Percentiles rank a stretch among this genome's conserved stretches.
Conservation (phyloP, 2,329 filamentous ascomycete genomes). For the Diaporthe sp. region DNA sequence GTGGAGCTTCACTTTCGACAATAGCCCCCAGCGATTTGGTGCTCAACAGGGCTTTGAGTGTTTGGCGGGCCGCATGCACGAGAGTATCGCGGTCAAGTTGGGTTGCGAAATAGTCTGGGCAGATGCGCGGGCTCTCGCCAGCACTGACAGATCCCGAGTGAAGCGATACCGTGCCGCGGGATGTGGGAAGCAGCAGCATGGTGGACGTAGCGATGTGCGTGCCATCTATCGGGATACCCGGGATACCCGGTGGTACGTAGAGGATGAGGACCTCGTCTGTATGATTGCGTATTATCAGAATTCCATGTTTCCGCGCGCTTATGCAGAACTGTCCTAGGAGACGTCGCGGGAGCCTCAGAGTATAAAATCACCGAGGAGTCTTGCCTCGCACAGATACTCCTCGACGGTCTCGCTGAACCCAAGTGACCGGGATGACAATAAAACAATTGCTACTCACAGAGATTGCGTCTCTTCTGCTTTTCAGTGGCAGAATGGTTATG, state of each 20-base stretch:
- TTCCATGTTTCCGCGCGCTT: not conserved
- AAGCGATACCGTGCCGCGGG: constrained; percentile 28
- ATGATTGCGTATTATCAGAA: not conserved
- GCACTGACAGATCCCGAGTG: not conserved
- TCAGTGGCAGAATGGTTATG: not conserved
- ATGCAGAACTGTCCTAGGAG: not conserved
- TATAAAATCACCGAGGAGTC: not conserved
- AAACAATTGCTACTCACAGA: constrained; percentile 11
- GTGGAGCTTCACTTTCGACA: constrained; percentile 24
- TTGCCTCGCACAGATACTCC: not conserved
- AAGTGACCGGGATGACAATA: not conserved
- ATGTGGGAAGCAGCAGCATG: constrained; percentile 23
- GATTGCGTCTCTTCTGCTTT: constrained; percentile 6
- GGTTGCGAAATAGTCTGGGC: constrained; percentile 20
- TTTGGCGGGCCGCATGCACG: constrained; percentile 26
- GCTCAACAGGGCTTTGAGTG: constrained; percentile 15
- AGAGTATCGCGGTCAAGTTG: constrained; percentile 25
- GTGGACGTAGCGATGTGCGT: constrained; percentile 32
- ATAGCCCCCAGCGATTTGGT: constrained; percentile 12
- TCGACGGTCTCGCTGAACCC: not conserved
- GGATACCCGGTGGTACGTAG: constrained; percentile 18
- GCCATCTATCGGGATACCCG: constrained; percentile 28
- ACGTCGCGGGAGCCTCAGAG: not conserved
- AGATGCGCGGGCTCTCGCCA: not conserved
- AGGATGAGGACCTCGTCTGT: constrained; percentile 26